Evolutionary conservation across 495 filamentous ascomycete genomes (phyloP), one percentile per base, ranked within the genome.

Genomic region (Penicillium desertorum): DNA sequence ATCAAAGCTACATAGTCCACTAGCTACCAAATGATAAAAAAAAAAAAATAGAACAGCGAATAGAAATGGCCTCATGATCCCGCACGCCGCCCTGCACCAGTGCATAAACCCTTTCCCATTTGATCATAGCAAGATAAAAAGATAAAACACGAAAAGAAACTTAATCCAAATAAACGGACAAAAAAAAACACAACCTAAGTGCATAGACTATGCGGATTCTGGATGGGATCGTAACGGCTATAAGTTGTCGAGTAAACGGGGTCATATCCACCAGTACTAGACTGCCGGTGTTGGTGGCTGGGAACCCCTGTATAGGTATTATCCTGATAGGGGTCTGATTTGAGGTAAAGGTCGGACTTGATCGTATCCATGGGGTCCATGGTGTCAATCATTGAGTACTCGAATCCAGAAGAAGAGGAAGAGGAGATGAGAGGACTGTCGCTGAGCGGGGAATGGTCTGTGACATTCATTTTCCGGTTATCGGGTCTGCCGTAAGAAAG

Each of bases 391-490:
- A 74, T 67, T 37, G 65, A 65, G 17, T 75, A 72, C 45, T 78
- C 76, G 34, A 74, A 74, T 3, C 64, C 65, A 0, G 74, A 75
- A 4, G 76, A 78, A 7, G 76, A 77, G 0, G 76, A 77, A 4
- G 76, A 78, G 1, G 76, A 77, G 22, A 76, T 70, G 6, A 76
- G 66, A 20, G 76, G 76, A 41, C 76, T 78, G 25, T 69, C 73
- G 46, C 69, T 72, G 37, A 76, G 45, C 2, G 76, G 71, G 7
- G 76, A 77, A 36, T 76, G 73, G 23, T 74, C 76, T 1, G 67
- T 49, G 5, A 62, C 58, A 7, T 60, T 45, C 54, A 76, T 71
- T 52, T 77, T 73, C 34, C 70, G 71, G 46, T 74, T 72, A 34
- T 76, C 71, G 12, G 60, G 23, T 55, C 73, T 57, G 16, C 67